phyloP scores from a whole-genome alignment of 176 grass and related monocot genomes.

The Puccinellia tenuiflora region DNA sequence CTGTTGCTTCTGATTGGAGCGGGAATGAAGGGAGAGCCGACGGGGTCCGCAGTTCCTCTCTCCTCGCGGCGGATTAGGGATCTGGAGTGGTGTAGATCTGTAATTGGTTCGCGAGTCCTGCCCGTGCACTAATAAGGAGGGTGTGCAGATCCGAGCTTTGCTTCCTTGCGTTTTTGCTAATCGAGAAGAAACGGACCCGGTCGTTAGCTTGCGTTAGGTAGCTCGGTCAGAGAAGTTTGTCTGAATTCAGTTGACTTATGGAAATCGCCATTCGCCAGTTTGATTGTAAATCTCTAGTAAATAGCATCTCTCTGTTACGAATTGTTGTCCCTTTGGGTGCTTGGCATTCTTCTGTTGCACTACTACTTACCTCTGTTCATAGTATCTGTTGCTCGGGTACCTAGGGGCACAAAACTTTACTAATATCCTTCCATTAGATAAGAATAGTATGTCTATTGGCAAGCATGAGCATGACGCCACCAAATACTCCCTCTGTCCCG shows the following conservation, averaged over 20 bases:
- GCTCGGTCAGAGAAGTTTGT: neutral
- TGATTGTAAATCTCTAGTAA: neutral
- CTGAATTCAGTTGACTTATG: neutral
- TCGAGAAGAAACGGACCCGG: neutral
- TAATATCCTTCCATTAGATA: neutral
- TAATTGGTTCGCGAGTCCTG: neutral
- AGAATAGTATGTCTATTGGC: neutral
- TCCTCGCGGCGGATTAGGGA: slow-evolving; percentile 18
- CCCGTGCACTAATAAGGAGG: neutral
- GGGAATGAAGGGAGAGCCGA: neutral
- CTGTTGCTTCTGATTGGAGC: neutral
- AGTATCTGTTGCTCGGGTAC: neutral
- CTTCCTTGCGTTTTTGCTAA: neutral
- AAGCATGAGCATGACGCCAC: neutral
- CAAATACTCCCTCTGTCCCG: too few relatives aligned
- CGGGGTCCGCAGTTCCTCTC: neutral
- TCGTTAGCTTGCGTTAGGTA: neutral
- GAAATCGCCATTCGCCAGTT: neutral
- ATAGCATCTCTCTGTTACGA: neutral
- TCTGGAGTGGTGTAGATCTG: neutral
- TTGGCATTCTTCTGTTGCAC: neutral
- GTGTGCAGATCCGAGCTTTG: slow-evolving; percentile 26
- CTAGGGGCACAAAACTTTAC: neutral
- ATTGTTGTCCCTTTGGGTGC: neutral
- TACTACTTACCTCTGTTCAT: neutral